These are phyloP conservation scores for Bacterosira constricta DNA, from an alignment of 108 stramenopile genomes.

Conservation along the genomic window DNA sequence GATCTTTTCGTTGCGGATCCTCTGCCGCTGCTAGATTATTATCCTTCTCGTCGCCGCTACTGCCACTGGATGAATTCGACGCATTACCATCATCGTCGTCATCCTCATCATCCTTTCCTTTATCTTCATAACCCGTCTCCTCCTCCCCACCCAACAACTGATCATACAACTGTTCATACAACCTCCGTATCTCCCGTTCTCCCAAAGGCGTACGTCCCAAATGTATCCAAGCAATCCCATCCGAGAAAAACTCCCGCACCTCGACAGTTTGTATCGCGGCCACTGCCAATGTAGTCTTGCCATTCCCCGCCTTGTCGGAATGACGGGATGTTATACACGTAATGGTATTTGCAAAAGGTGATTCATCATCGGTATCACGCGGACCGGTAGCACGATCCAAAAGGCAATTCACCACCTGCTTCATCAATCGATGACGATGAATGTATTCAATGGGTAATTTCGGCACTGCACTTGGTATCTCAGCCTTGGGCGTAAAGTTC, in stretches of 20 bases:
- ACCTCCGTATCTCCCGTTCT: conserved; percentile 78
- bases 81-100: conserved; percentile 40
- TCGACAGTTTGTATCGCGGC: conserved; percentile 91
- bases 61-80: conserved; percentile 24
- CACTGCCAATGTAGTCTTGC: conserved; percentile 84
- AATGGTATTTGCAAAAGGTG: conserved; percentile 56
- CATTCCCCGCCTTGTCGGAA: conserved; percentile 89
- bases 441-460: conserved; percentile 87
- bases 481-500: conserved; percentile 84
- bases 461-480: conserved; percentile 82
- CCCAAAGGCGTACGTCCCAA: conserved; percentile 72
- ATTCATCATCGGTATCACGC: conserved; percentile 66
- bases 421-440: conserved; percentile 86
- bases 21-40: not conserved
- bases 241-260: conserved; percentile 83
- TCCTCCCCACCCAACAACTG: conserved; percentile 73
- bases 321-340: conserved; percentile 88
- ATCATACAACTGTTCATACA: conserved; percentile 86
- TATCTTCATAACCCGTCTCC: conserved; percentile 49
- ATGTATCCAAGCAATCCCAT: conserved; percentile 90
- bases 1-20: not conserved
- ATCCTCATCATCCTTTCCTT: conserved; percentile 29
- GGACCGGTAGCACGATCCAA: conserved; percentile 61
- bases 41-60: conserved; percentile 16
- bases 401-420: conserved; percentile 86